A percentile compares a stretch with the other conserved stretches of the same genome.
Evolutionary conservation across 1,284 basidiomycete genomes (phyloP).

Genomic region (Puccinia coronata): DNA sequence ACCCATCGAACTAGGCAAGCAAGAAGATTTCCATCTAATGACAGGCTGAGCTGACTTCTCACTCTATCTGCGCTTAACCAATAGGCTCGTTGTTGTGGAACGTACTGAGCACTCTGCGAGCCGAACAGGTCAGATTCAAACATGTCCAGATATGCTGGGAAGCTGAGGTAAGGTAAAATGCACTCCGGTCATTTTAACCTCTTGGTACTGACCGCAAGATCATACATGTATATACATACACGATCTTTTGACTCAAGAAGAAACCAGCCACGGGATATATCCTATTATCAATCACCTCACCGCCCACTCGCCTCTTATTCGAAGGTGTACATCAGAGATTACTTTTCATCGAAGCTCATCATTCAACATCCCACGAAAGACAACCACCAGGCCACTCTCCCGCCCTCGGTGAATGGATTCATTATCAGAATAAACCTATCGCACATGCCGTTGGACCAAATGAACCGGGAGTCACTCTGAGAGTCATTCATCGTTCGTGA

Average conservation of each 20-base stretch:
- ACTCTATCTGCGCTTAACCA: background rate
- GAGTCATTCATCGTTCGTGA: conserved; percentile 50
- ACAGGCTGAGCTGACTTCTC: background rate
- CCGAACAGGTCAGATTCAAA: conserved; percentile 22
- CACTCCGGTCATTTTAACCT: background rate
- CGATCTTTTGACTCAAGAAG: conserved; percentile 27
- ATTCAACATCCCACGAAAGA: background rate
- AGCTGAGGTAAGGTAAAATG: background rate
- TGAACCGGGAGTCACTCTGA: conserved; percentile 51
- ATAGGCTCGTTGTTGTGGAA: conserved; percentile 46
- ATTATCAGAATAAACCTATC: conserved; percentile 50
- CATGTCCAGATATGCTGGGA: conserved; percentile 42
- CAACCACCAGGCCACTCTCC: background rate
- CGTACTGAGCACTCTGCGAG: conserved; percentile 26
- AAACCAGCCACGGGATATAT: conserved; percentile 49
- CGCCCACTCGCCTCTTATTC: conserved; percentile 52
- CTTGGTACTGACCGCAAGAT: too few species aligned
- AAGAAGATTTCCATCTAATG: background rate
- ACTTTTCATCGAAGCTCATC: conserved; percentile 48
- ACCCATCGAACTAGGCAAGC: conserved; percentile 26
- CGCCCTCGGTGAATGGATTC: conserved; percentile 42
- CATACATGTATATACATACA: too few species aligned
- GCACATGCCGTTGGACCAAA: conserved; percentile 43
- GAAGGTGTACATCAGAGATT: conserved; percentile 51
- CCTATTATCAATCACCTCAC: conserved; percentile 51